phyloP scores from a whole-genome alignment of 83 land plant genomes.

The Picea abies region DNA sequence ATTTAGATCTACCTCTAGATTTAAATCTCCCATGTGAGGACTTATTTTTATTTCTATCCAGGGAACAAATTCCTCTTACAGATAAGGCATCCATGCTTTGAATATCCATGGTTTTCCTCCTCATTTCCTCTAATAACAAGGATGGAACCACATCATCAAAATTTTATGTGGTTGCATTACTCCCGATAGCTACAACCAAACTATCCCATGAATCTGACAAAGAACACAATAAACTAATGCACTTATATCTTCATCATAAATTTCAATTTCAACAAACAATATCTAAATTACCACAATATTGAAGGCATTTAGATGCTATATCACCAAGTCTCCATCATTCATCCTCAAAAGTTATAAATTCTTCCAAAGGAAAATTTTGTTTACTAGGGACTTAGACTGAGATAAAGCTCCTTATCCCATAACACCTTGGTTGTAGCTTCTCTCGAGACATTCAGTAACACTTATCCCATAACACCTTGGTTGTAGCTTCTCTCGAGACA shows the following conservation, averaged over 20 bases:
- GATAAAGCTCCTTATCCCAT: too few species aligned
- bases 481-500: too few species aligned
- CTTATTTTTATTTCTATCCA: background rate
- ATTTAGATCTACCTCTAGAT: background rate
- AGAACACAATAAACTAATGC: background rate
- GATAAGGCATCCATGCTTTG: background rate
- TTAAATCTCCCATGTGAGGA: background rate
- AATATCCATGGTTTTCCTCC: background rate
- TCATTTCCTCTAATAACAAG: background rate
- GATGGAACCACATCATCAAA: background rate
- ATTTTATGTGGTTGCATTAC: background rate
- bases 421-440: too few species aligned
- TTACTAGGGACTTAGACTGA: too few species aligned
- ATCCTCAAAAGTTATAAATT: background rate
- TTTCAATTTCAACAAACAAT: background rate
- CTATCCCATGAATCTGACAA: background rate
- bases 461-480: too few species aligned
- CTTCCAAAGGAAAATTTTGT: too few species aligned
- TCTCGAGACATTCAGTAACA: too few species aligned
- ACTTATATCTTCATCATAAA: background rate
- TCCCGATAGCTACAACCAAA: background rate
- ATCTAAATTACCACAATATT: background rate
- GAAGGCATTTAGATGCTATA: background rate
- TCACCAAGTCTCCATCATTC: background rate
- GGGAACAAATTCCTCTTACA: background rate